phyloP scores from a whole-genome alignment of 306 rosid species.

The Cicer pinnatifidum region DNA sequence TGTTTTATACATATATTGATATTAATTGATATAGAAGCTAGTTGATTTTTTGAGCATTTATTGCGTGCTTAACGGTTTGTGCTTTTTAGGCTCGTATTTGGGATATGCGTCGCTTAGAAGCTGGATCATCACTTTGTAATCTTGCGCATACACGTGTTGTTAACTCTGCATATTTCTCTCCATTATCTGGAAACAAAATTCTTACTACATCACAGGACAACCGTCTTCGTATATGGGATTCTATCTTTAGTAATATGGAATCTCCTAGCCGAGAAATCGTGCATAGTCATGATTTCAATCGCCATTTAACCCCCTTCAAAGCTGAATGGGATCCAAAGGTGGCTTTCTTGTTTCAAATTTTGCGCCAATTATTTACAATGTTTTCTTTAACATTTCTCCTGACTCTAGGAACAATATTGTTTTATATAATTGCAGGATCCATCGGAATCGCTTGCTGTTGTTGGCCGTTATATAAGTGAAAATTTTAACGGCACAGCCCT shows the following conservation, averaged over 20 bases:
- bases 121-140: slow-evolving; percentile 62
- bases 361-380: neutral
- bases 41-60: slow-evolving; percentile 2
- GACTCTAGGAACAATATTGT: neutral
- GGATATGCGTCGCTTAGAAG: slow-evolving; percentile 80
- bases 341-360: slow-evolving; percentile 19
- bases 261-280: slow-evolving; percentile 96
- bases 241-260: slow-evolving; percentile 77
- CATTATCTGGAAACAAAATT: slow-evolving; percentile 76
- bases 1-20: slow-evolving; percentile 9
- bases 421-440: slow-evolving; percentile 66
- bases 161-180: slow-evolving; percentile 91
- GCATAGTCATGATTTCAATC: slow-evolving; percentile 90
- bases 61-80: slow-evolving; percentile 26
- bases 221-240: slow-evolving; percentile 93
- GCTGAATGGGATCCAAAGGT: slow-evolving; percentile 99
- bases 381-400: neutral
- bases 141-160: slow-evolving; percentile 86
- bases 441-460: slow-evolving; percentile 81
- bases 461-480: slow-evolving; percentile 95
- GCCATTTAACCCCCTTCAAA: slow-evolving; percentile 88
- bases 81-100: slow-evolving; percentile 83
- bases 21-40: neutral
- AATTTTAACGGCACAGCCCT: slow-evolving; percentile 90
- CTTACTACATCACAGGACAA: slow-evolving; percentile 90